phyloP scores from a whole-genome alignment of 805 yeast species.

The Wickerhamomyces hampshirensis region DNA sequence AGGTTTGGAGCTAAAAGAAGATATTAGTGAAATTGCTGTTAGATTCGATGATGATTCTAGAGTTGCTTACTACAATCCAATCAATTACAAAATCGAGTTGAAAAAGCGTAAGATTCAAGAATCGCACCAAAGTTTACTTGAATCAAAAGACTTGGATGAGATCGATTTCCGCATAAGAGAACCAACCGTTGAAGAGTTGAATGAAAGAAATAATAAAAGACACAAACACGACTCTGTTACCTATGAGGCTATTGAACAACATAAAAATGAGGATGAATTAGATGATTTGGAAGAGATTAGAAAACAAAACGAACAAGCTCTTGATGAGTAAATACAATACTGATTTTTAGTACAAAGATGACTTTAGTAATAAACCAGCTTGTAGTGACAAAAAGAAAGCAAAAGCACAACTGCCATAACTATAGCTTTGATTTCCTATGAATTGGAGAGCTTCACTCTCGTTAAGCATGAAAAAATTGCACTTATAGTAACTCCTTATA shows the following conservation, averaged over 20 bases:
- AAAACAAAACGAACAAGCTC: conserved; percentile 9
- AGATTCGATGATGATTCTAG: conserved; percentile 50
- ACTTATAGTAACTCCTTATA: too few relatives aligned
- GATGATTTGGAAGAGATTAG: conserved; percentile 19
- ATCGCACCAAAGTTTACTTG: conserved; percentile 46
- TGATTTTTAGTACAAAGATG: neutral
- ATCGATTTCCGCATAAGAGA: conserved; percentile 63
- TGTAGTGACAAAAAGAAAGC: too few relatives aligned
- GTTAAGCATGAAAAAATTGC: too few relatives aligned
- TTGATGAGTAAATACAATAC: neutral
- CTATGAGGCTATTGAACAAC: conserved; percentile 50
- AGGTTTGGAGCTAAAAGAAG: conserved; percentile 26
- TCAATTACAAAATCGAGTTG: conserved; percentile 71
- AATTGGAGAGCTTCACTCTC: too few relatives aligned
- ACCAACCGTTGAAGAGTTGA: conserved; percentile 65
- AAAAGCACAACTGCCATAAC: too few relatives aligned
- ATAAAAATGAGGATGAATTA: conserved; percentile 27
- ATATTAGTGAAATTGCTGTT: conserved; percentile 54
- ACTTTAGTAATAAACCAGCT: too few relatives aligned
- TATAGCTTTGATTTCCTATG: too few relatives aligned
- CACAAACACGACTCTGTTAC: conserved; percentile 75
- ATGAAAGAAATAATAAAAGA: conserved; percentile 61
- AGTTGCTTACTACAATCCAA: conserved; percentile 72
- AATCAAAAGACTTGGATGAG: conserved; percentile 54
- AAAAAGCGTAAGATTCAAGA: conserved; percentile 73